Conservation (phyloP, 2,329 filamentous ascomycete genomes). For the Ceratocystis eucalypticola region DNA sequence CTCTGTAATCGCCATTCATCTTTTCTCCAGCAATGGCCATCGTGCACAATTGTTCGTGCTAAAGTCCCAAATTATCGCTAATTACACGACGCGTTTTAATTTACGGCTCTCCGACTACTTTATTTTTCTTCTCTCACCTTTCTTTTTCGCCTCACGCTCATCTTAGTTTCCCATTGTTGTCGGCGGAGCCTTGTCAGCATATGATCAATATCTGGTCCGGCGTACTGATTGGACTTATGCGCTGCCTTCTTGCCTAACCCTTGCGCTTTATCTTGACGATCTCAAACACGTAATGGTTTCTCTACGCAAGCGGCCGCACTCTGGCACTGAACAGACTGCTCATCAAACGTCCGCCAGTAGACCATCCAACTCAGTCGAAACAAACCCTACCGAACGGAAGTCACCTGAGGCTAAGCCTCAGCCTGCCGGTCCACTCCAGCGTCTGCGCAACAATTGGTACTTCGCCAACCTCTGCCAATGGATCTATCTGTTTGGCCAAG, state of each 20-base stretch:
- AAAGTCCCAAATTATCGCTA: not conserved
- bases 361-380: not conserved
- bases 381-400: not conserved
- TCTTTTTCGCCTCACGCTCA: not conserved
- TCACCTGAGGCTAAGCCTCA: not conserved
- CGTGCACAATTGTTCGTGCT: not conserved
- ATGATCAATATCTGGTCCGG: conserved; percentile 6
- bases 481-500: conserved; percentile 78
- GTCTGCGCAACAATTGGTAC: conserved; percentile 81
- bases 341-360: conserved; percentile 4
- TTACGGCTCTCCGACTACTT: not conserved
- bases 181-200: conserved; percentile 1
- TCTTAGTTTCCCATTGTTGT: not conserved
- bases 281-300: conserved; percentile 16
- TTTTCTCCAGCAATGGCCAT: not conserved
- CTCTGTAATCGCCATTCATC: not conserved
- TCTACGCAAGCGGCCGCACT: conserved; percentile 17
- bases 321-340: conserved; percentile 6
- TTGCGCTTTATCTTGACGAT: not conserved
- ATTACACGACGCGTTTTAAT: not conserved
- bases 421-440: conserved; percentile 9
- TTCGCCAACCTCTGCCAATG: conserved; percentile 91
- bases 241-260: conserved; percentile 1
- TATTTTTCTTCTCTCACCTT: not conserved
- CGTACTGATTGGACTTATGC: conserved; percentile 1